These are phyloP conservation scores for Ganoderma lucidum DNA, from an alignment of 1,284 basidiomycete genomes.

Conservation along the genomic window DNA sequence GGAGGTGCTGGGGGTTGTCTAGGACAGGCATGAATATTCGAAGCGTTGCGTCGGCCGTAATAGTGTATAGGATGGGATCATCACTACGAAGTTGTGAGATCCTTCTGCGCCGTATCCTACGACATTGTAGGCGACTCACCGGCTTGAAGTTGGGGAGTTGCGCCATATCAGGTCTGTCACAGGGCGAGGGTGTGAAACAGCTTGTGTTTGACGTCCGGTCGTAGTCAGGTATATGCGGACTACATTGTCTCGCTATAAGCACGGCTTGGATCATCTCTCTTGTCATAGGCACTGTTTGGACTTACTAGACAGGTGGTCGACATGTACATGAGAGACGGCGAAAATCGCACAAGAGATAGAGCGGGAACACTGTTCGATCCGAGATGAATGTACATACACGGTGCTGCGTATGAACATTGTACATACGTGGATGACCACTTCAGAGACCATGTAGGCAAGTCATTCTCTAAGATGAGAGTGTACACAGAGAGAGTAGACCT, in stretches of 20 bases:
- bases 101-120: neutral
- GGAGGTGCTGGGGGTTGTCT: slow-evolving; percentile 85
- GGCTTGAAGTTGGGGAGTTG: slow-evolving; percentile 66
- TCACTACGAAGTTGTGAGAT: slow-evolving; percentile 53
- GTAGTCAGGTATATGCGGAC: slow-evolving; percentile 77
- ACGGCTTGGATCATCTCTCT: slow-evolving; percentile 6
- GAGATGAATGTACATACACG: slow-evolving; percentile 26
- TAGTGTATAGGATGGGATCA: slow-evolving; percentile 79
- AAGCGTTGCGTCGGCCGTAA: slow-evolving; percentile 77
- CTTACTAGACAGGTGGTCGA: slow-evolving; percentile 67
- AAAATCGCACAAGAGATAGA: slow-evolving; percentile 64
- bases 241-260: slow-evolving; percentile 58
- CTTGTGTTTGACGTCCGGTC: slow-evolving; percentile 71
- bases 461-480: slow-evolving; percentile 78
- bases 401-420: slow-evolving; percentile 10
- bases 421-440: slow-evolving; percentile 76
- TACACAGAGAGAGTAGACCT: slow-evolving; percentile 68
- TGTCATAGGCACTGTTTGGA: slow-evolving; percentile 11
- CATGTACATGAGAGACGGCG: slow-evolving; percentile 80
- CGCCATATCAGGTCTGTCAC: slow-evolving; percentile 75
- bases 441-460: slow-evolving; percentile 79
- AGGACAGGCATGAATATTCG: slow-evolving; percentile 89
- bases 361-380: slow-evolving; percentile 50
- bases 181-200: slow-evolving; percentile 71
- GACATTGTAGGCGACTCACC: slow-evolving; percentile 51